Conservation (phyloP, 345 rosid species). For the Durio zibethinus region DNA sequence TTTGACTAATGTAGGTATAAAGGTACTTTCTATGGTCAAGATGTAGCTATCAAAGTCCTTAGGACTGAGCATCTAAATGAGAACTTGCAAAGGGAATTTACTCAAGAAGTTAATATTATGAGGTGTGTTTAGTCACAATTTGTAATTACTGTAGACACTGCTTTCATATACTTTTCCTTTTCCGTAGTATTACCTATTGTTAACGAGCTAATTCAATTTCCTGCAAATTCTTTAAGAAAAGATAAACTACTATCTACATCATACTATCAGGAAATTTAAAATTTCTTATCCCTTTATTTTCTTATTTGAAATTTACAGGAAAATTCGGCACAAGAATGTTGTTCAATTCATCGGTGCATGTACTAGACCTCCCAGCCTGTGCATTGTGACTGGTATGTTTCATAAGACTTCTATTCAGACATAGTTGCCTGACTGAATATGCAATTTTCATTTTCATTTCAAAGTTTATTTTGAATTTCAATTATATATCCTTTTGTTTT, state of each 20-base stretch:
- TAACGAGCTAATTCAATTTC: background rate
- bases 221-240: background rate
- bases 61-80: conserved; percentile 38
- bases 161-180: background rate
- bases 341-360: conserved; percentile 66
- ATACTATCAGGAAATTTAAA: conserved; percentile 2
- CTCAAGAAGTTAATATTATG: conserved; percentile 54
- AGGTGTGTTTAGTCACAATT: conserved; percentile 31
- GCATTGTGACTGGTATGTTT: conserved; percentile 58
- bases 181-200: background rate
- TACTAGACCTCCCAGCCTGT: conserved; percentile 49
- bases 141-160: background rate
- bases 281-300: conserved; percentile 1
- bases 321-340: conserved; percentile 56
- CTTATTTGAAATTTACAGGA: conserved; percentile 38
- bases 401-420: background rate
- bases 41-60: conserved; percentile 54
- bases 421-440: background rate
- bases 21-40: conserved; percentile 49
- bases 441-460: background rate
- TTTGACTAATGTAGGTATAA: conserved; percentile 37
- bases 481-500: conserved; percentile 7
- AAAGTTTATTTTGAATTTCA: background rate
- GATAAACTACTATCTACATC: background rate
- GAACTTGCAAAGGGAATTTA: conserved; percentile 41